These are phyloP conservation scores for Apiospora marii DNA, from an alignment of 2,329 filamentous ascomycete species.

Conservation along the genomic window DNA sequence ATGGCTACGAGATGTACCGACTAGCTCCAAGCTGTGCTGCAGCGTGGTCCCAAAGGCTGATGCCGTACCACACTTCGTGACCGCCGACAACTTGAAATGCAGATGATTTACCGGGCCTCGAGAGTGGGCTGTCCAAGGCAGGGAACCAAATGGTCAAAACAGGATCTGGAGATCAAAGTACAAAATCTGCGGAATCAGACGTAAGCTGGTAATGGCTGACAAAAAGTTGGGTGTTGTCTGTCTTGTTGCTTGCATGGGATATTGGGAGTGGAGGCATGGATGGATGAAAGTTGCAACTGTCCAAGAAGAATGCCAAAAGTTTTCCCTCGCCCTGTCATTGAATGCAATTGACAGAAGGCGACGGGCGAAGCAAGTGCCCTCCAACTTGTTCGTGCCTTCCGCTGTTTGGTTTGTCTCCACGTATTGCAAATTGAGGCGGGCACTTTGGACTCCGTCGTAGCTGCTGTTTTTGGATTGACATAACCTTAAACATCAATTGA, in stretches of 20 bases:
- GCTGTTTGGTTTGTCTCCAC: not conserved
- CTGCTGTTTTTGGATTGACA: not conserved
- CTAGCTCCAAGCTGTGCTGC: not conserved
- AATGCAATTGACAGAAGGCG: not conserved
- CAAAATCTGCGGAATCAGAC: not conserved
- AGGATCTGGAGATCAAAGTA: not conserved
- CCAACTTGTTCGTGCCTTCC: not conserved
- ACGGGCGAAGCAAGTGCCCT: not conserved
- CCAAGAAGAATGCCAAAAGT: not conserved
- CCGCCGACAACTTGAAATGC: not conserved
- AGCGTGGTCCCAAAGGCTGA: not conserved
- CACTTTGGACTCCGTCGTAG: not conserved
- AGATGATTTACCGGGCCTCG: too few species aligned
- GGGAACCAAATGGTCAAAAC: not conserved
- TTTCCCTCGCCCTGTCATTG: not conserved
- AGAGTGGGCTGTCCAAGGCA: not conserved
- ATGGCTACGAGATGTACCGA: not conserved
- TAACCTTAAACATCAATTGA: not conserved
- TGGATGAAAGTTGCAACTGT: not conserved
- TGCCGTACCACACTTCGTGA: not conserved
- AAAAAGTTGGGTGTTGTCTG: not conserved
- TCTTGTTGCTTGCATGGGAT: not conserved
- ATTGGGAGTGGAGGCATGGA: not conserved
- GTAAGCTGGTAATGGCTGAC: not conserved
- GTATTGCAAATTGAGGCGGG: not conserved